Conservation (phyloP, 768 basidiomycete genomes). For the Boletus reticulatus region DNA sequence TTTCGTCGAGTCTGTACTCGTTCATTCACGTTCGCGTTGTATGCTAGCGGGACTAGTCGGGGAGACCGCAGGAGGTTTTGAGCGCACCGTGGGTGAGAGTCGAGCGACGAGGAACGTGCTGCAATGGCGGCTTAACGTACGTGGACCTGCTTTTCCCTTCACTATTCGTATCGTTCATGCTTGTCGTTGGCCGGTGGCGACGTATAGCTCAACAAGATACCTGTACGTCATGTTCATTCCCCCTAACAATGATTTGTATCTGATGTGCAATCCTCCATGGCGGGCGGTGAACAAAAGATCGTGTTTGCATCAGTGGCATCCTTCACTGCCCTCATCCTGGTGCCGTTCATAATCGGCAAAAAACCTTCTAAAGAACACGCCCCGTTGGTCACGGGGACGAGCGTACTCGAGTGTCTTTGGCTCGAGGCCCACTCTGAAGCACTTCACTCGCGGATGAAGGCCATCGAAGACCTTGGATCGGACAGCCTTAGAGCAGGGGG, state of each 20-base stretch:
- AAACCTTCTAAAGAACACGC: not conserved
- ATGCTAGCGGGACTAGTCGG: not conserved
- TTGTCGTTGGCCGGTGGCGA: not conserved
- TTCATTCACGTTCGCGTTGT: not conserved
- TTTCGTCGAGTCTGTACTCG: not conserved
- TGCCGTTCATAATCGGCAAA: not conserved
- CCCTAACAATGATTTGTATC: not conserved
- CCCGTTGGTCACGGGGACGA: not conserved
- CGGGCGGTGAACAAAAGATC: not conserved
- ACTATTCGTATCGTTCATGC: not conserved
- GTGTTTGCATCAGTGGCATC: not conserved
- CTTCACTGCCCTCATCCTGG: not conserved
- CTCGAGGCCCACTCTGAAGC: not conserved
- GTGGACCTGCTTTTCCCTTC: not conserved
- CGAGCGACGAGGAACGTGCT: not conserved
- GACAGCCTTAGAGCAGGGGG: not conserved
- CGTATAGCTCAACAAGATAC: not conserved
- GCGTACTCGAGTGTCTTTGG: not conserved
- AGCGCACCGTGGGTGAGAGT: not conserved
- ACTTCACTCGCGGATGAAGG: not conserved
- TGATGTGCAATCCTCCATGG: not conserved
- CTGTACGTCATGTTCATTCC: not conserved
- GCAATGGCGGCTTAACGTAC: not conserved
- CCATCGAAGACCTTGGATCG: not conserved
- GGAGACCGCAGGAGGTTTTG: not conserved